Conservation (phyloP, 345 rosid species). For the Gossypium turneri region DNA sequence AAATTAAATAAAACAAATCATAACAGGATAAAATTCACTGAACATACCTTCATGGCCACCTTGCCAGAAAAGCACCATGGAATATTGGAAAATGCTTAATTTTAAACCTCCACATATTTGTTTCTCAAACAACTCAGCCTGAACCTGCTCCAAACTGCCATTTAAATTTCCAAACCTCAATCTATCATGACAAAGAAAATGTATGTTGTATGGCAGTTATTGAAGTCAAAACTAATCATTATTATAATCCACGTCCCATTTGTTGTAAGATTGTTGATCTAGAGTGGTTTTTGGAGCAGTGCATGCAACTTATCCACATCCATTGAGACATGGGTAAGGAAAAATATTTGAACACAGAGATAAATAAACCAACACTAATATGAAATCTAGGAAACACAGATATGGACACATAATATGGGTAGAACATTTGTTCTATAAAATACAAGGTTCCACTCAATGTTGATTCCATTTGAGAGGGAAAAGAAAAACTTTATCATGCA, state of each 20-base stretch:
- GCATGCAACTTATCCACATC: neutral
- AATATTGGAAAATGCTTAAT: conserved; percentile 64
- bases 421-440: neutral
- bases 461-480: no score
- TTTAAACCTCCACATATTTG: conserved; percentile 66
- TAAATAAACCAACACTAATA: neutral
- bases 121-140: conserved; percentile 69
- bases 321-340: neutral
- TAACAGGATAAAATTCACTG: neutral
- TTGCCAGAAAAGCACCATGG: conserved; percentile 55
- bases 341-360: neutral
- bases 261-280: neutral
- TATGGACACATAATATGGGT: neutral
- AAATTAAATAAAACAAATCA: conserved; percentile 1
- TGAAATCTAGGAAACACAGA: neutral
- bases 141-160: conserved; percentile 94
- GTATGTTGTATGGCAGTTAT: neutral
- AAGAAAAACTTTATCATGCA: neutral
- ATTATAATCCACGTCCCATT: no score
- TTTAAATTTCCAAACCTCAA: conserved; percentile 47
- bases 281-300: neutral
- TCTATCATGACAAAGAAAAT: conserved; percentile 31
- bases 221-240: neutral
- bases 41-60: conserved; percentile 52
- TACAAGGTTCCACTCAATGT: no score